Evolutionary conservation across 768 basidiomycete species (phyloP), one percentile per base, ranked within the genome.

Genomic region (Naganishia randhawae): DNA sequence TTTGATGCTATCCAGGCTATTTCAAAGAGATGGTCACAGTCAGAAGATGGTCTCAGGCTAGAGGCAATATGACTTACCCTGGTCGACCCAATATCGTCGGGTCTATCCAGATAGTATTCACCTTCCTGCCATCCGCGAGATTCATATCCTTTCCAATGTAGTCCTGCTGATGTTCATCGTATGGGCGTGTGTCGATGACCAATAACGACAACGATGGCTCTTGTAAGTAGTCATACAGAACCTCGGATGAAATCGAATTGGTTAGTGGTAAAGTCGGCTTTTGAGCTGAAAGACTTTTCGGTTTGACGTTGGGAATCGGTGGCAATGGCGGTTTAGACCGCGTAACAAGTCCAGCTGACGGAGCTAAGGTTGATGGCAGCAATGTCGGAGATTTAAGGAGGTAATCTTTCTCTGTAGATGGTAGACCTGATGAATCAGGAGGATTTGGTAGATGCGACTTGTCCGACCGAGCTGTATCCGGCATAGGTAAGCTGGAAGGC

Each of bases 161-260:
- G 64, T 88, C 90, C 19, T 74, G 80, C 70, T 91, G 86, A 73
- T 89, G 94, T 54, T 89, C 89, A 11, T 84, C 86, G 33, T 91
- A 84, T 19, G 85, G 83, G n/a, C 94, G 84, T 22, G 93, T 86
- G 77, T 96, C 94, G 22, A 97, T 83, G 16, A 96, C 73, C 1
- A 97, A 83, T 3, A 91, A 85, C 62, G 85, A 85, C 65, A 83
- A 73, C n/a, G 81, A 78, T 7, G 78, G 75, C 45, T 82, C 78
- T 69, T 85, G 78, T 67, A 88, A 78, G 74, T 88, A 91, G 1
- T 83, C 81, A 50, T 83, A 79, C 35, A 93, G 80, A 11, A 85
- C 84, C 67, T 83, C 83, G 7, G 90, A 86, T 63, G 81, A 82
- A 31, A 87, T 84, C 2, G 84, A 83, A 68, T 87, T 88, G 16